phyloP scores from a whole-genome alignment of 768 basidiomycete species.

The Panellus pusillus region DNA sequence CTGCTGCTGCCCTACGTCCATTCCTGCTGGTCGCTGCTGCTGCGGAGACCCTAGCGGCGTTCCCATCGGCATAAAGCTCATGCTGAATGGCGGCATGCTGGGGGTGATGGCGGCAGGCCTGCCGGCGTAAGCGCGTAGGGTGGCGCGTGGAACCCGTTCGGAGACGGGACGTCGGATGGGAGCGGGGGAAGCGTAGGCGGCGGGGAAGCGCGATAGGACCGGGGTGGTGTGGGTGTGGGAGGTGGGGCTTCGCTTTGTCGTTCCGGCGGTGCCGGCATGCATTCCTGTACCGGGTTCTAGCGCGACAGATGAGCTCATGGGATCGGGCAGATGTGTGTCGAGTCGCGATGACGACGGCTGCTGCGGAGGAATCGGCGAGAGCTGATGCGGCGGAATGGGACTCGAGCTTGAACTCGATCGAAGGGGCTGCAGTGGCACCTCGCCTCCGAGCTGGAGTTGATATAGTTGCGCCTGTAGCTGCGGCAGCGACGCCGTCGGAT shows the following conservation, averaged over 20 bases:
- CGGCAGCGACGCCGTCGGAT: constrained; percentile 11
- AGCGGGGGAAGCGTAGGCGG: constrained; percentile 39
- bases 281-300: constrained; percentile 2
- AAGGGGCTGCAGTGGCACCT: not conserved
- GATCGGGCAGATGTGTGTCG: too few species aligned
- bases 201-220: constrained; percentile 72
- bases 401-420: constrained; percentile 2
- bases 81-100: constrained; percentile 94
- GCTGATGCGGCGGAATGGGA: not conserved
- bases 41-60: constrained; percentile 9
- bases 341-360: not conserved
- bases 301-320: too few species aligned
- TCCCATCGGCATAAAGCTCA: constrained; percentile 44
- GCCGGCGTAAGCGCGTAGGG: constrained; percentile 61
- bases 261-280: constrained; percentile 8
- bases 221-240: constrained; percentile 54
- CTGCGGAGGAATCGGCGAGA: not conserved
- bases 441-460: constrained; percentile 8
- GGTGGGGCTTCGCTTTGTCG: constrained; percentile 19
- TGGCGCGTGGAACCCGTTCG: constrained; percentile 35
- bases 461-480: constrained; percentile 11
- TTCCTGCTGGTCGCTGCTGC: not conserved
- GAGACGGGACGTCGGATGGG: constrained; percentile 16
- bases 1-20: not conserved
- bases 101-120: constrained; percentile 92